Percentiles rank a stretch among this genome's conserved stretches.
Conservation (phyloP, 805 yeast species). For the Debaryomyces castellii region DNA sequence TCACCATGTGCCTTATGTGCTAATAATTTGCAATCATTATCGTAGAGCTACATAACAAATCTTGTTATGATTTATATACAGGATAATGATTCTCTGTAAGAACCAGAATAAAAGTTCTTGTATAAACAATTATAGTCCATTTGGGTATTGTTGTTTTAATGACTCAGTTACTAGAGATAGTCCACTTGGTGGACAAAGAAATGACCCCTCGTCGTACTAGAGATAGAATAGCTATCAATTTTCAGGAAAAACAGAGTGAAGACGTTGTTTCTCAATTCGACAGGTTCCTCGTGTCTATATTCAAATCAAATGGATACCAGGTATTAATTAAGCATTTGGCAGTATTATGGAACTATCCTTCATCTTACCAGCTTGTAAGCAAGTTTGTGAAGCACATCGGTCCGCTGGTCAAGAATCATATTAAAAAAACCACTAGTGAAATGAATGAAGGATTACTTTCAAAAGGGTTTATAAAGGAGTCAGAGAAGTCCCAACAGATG, state of each 20-base stretch:
- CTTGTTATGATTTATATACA: no score
- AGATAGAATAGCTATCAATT: background rate
- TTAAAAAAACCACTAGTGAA: constrained; percentile 11
- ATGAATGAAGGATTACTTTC: constrained; percentile 23
- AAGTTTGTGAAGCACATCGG: constrained; percentile 22
- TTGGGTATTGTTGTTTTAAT: no score
- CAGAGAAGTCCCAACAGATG: constrained; percentile 17
- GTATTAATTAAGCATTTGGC: constrained; percentile 34
- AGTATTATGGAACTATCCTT: constrained; percentile 37
- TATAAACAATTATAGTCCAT: background rate
- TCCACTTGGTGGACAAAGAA: background rate
- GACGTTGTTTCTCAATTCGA: background rate
- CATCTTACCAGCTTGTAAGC: constrained; percentile 40
- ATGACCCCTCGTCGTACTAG: background rate
- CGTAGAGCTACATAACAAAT: no score
- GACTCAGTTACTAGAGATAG: background rate
- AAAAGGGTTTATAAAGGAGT: constrained; percentile 15
- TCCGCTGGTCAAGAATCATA: constrained; percentile 16
- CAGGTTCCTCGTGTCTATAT: constrained; percentile 14
- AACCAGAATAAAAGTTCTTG: background rate
- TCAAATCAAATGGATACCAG: constrained; percentile 13
- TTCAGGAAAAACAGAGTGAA: constrained; percentile 4
- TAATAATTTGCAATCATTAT: no score
- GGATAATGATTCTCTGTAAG: no score
- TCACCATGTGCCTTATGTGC: no score